Base-by-base conservation (phyloP, 768 basidiomycete genomes). In the Phanerochaete carnosa region DNA sequence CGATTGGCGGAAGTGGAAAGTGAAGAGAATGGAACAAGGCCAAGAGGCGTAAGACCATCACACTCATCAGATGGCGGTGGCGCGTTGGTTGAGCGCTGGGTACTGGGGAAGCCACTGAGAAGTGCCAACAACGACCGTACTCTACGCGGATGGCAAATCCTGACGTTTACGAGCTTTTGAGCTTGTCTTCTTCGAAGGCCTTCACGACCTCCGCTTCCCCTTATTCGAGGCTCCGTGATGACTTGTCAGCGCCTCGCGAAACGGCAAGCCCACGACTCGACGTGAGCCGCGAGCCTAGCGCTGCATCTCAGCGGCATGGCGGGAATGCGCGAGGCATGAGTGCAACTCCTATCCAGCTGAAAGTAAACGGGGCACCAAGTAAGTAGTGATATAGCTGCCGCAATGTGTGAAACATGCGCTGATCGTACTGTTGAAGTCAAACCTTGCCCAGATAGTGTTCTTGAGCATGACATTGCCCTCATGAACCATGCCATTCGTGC, bases 281-380 rank as follows among this genome's bases (percentile, higher is more conserved):
- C 56, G n/a, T 58, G 52, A 35, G 16, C 13, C 68, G 76, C 45
- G 57, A 74, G 51, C 76, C 79, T 73, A 84, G 89, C 65, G 66
- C 76, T 69, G 72, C 68, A 64, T 64, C 47, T 61, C 51, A 37
- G 47, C 68, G 69, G 66, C 58, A 9, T n/a, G 29, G 58, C 51
- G n/a, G n/a, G 55, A 37, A 55, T 57, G 52, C 22, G 47, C 56
- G 67, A 50, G 11, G 67, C 65, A 35, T 33, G 50, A 35, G 45
- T 32, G 45, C 37, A 59, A 64, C 77, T 1, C 76, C 83, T n/a
- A 64, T 81, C 37, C 77, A 70, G 56, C 78, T 89, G 37, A 73
- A 73, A 29, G 70, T 90, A 33, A 69, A 77, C 28, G 81, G 83
- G 15, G 70, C 75, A 29, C 66, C 75, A 15, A 50, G 73, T 73